phyloP scores from a whole-genome alignment of 306 rosid genomes.

The apple (Malus domestica) region ASM211411v1 NC_041799.1:31730001-31730500 shows the following conservation, averaged over 20 bases:
- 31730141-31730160: background rate
- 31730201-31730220: background rate
- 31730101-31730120: background rate
- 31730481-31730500: constrained; percentile 28
- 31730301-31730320: constrained; percentile 23
- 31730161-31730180: background rate
- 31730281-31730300: constrained; percentile 29
- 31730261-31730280: constrained; percentile 33
- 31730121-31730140: background rate
- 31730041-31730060: constrained; percentile 27
- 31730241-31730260: constrained; percentile 35
- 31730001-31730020: constrained; percentile 25
- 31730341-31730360: background rate
- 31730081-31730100: constrained; percentile 14
- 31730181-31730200: background rate
- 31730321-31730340: background rate
- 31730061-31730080: constrained; percentile 19
- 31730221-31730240: constrained; percentile 29
- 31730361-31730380: background rate
- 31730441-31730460: constrained; percentile 29
- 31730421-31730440: constrained; percentile 16
- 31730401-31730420: constrained; percentile 20
- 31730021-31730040: constrained; percentile 36
- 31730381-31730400: background rate
- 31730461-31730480: constrained; percentile 17